Conservation (phyloP, 257 asterid genomes). For the Solanum pimpinellifolium region DNA sequence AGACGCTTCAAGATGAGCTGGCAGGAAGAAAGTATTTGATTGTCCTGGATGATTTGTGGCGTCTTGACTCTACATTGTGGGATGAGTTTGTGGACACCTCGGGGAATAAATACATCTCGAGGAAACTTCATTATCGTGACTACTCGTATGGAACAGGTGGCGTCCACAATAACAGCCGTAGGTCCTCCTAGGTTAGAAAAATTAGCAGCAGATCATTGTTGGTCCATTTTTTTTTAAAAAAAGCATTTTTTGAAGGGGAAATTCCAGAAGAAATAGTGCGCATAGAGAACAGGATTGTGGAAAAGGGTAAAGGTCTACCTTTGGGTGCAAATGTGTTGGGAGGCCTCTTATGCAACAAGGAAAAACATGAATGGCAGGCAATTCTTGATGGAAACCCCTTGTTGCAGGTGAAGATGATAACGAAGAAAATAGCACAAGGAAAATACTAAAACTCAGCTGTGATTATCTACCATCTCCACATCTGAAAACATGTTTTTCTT, state of each 20-base stretch:
- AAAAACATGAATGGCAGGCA: background rate
- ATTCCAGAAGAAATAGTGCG: background rate
- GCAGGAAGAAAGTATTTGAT: background rate
- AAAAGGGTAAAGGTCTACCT: background rate
- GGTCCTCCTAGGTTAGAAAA: background rate
- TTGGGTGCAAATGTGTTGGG: background rate
- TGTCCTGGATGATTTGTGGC: background rate
- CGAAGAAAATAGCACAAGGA: background rate
- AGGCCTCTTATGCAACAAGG: background rate
- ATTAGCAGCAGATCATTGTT: background rate
- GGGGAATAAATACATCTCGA: background rate
- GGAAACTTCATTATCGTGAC: conserved; percentile 12
- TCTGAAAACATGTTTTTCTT: background rate
- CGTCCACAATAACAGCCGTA: background rate
- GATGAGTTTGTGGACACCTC: background rate
- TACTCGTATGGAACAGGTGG: conserved; percentile 4
- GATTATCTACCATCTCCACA: background rate
- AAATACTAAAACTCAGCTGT: background rate
- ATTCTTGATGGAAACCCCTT: background rate
- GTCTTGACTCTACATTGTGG: background rate
- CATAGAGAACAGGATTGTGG: background rate
- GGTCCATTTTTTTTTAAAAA: background rate
- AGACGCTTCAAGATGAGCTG: background rate
- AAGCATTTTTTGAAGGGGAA: background rate
- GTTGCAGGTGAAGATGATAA: background rate